Percentiles rank a stretch among this genome's conserved stretches.
Conservation (phyloP, 768 basidiomycete genomes). For the Boletales sp. region DNA sequence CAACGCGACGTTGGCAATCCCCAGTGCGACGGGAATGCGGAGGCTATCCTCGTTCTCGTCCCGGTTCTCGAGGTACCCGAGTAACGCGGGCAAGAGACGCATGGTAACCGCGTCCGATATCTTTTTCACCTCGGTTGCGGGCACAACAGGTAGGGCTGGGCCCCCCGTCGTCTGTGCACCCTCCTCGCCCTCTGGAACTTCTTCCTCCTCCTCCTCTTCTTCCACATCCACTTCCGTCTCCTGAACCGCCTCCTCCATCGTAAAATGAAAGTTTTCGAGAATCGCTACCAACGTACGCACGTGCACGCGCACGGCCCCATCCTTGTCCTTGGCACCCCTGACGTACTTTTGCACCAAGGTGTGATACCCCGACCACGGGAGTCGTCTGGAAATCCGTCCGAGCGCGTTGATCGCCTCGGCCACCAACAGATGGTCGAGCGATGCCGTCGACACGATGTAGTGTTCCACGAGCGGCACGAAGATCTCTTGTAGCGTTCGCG, state of each 20-base stretch:
- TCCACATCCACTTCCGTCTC: slow-evolving; percentile 27
- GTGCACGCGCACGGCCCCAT: slow-evolving; percentile 71
- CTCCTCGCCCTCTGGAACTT: slow-evolving; percentile 13
- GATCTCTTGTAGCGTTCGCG: slow-evolving; percentile 70
- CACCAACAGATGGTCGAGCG: slow-evolving; percentile 80
- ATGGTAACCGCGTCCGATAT: slow-evolving; percentile 76
- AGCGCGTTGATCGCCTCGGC: slow-evolving; percentile 84
- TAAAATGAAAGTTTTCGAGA: slow-evolving; percentile 89
- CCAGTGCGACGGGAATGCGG: slow-evolving; percentile 85
- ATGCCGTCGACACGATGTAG: slow-evolving; percentile 60
- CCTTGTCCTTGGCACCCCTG: slow-evolving; percentile 62
- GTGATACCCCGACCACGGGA: slow-evolving; percentile 85
- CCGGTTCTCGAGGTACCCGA: slow-evolving; percentile 78
- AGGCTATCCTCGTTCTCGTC: slow-evolving; percentile 81
- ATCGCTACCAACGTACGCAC: slow-evolving; percentile 82
- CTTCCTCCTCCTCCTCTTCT: slow-evolving; percentile 31
- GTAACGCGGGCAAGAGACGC: slow-evolving; percentile 74
- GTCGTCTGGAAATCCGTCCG: slow-evolving; percentile 70
- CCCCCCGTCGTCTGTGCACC: slow-evolving; percentile 21
- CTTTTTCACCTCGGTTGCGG: slow-evolving; percentile 21
- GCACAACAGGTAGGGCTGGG: not conserved
- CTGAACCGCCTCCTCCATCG: slow-evolving; percentile 59
- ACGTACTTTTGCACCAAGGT: slow-evolving; percentile 78
- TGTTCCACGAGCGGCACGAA: slow-evolving; percentile 86
- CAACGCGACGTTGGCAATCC: slow-evolving; percentile 79